A percentile compares a stretch with the other conserved stretches of the same genome.
phyloP scores from a whole-genome alignment of 2,329 filamentous ascomycete genomes.

The Clonostachys rosea region DNA sequence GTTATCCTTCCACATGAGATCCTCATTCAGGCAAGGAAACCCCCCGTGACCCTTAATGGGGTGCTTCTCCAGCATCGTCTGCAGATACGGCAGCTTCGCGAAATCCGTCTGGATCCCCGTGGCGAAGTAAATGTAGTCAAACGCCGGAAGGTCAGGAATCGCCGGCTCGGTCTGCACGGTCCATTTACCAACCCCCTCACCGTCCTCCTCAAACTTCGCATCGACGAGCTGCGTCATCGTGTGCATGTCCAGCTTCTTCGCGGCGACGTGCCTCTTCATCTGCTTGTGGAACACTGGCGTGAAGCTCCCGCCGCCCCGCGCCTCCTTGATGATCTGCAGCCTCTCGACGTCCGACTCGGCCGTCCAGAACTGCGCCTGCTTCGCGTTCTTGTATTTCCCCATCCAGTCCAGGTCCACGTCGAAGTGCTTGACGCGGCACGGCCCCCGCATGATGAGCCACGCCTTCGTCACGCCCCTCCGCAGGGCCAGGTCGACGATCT shows the following conservation, averaged over 20 bases:
- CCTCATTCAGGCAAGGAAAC: constrained; percentile 68
- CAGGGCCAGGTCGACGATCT: constrained; percentile 64
- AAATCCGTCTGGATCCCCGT: constrained; percentile 68
- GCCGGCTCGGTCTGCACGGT: constrained; percentile 46
- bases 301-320: constrained; percentile 73
- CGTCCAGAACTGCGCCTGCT: constrained; percentile 73
- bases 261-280: constrained; percentile 54
- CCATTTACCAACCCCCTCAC: constrained; percentile 25
- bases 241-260: constrained; percentile 47
- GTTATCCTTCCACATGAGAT: constrained; percentile 70
- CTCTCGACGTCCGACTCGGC: constrained; percentile 68
- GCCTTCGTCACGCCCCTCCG: constrained; percentile 62
- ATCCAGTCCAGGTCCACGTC: constrained; percentile 77
- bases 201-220: constrained; percentile 33
- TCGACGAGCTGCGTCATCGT: constrained; percentile 51
- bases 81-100: constrained; percentile 52
- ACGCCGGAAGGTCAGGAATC: constrained; percentile 43
- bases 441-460: constrained; percentile 63
- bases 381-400: constrained; percentile 74
- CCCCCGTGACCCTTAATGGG: constrained; percentile 61
- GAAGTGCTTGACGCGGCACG: constrained; percentile 65
- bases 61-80: constrained; percentile 51
- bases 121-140: constrained; percentile 71
- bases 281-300: constrained; percentile 64
- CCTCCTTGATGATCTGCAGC: constrained; percentile 58